A percentile compares a stretch with the other conserved stretches of the same genome.
Evolutionary conservation across 2,329 filamentous ascomycete species (phyloP).

Genomic region (Botrytis byssoidea): DNA sequence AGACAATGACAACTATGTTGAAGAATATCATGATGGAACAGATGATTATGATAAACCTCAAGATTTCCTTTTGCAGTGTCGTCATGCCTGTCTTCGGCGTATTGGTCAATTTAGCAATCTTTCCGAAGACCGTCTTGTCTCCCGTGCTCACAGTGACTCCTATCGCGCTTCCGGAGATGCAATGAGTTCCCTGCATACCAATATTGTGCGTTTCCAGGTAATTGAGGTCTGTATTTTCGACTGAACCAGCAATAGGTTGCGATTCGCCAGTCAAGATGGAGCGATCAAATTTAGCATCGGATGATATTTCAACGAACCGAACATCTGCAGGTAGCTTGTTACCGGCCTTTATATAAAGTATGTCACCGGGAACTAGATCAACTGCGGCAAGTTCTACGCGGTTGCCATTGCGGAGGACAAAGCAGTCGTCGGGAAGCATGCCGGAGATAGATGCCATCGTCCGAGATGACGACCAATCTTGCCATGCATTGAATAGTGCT

Average conservation of each 20-base stretch:
- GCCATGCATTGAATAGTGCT: conserved; percentile 66
- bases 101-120: conserved; percentile 69
- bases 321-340: conserved; percentile 74
- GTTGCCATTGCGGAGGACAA: conserved; percentile 59
- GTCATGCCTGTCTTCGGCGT: conserved; percentile 65
- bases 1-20: conserved; percentile 60
- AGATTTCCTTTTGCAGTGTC: conserved; percentile 67
- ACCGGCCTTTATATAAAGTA: conserved; percentile 65
- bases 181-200: conserved; percentile 75
- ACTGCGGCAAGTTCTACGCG: conserved; percentile 49
- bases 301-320: conserved; percentile 64
- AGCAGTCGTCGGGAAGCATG: conserved; percentile 71
- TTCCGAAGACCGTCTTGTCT: conserved; percentile 70
- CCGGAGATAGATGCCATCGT: conserved; percentile 77
- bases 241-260: conserved; percentile 57
- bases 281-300: conserved; percentile 70
- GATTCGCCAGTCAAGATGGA: conserved; percentile 73
- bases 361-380: conserved; percentile 69
- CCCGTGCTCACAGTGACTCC: conserved; percentile 72
- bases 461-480: conserved; percentile 70
- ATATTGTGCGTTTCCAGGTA: conserved; percentile 75
- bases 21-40: conserved; percentile 63
- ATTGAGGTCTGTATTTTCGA: conserved; percentile 66
- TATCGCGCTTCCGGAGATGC: conserved; percentile 62
- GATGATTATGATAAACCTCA: conserved; percentile 70